Evolutionary conservation across 495 filamentous ascomycete species (phyloP).

Genomic region (Lophiotrema nucula): DNA sequence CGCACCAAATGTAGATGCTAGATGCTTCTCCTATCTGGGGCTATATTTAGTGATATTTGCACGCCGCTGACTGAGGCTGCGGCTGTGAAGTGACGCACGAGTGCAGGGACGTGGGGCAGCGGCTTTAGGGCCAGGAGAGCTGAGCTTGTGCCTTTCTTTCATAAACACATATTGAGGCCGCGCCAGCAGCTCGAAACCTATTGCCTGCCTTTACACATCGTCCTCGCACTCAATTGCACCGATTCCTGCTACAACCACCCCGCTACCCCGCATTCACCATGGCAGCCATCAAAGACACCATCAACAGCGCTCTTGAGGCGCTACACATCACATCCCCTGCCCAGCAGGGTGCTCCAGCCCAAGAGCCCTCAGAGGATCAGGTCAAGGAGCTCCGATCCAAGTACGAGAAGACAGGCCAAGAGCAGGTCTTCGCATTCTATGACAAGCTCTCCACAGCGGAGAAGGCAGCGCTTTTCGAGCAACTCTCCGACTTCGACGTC

Average conservation of each 20-base stretch:
- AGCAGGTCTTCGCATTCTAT: conserved; percentile 89
- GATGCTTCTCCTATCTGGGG: conserved; percentile 1
- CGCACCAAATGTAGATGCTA: neutral
- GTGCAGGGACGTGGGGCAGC: conserved; percentile 11
- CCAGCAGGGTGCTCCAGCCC: conserved; percentile 43
- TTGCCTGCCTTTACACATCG: neutral
- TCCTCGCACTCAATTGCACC: conserved; percentile 4
- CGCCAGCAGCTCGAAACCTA: neutral
- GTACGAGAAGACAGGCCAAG: conserved; percentile 77
- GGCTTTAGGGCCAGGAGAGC: conserved; percentile 1
- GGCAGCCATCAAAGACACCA: conserved; percentile 42
- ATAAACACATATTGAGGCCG: conserved; percentile 8
- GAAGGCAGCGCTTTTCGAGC: conserved; percentile 75
- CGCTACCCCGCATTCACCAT: conserved; percentile 35
- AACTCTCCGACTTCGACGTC: conserved; percentile 78
- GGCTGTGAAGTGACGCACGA: neutral
- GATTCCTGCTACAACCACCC: neutral
- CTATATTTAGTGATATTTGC: conserved; percentile 31
- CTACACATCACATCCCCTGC: conserved; percentile 50
- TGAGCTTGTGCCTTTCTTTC: conserved; percentile 9
- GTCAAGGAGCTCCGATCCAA: conserved; percentile 71
- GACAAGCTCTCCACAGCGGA: conserved; percentile 70
- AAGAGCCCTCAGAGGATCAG: conserved; percentile 70
- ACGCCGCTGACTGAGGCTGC: conserved; percentile 18
- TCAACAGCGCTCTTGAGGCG: conserved; percentile 61